These are phyloP conservation scores for Scutellaria barbata DNA, from an alignment of 257 asterid species.

Conservation along the genomic window DNA sequence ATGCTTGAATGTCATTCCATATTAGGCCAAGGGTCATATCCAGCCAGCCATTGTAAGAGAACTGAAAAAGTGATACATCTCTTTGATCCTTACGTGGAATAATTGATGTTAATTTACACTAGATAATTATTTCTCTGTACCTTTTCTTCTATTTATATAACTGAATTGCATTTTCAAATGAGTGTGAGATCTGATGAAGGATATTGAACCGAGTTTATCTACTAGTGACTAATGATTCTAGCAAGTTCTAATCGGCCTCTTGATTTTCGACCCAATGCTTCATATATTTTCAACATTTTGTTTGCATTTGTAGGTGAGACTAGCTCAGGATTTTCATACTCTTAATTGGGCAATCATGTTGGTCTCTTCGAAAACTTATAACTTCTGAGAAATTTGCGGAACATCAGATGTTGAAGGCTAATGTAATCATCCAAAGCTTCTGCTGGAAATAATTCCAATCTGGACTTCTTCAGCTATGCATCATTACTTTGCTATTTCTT, in stretches of 20 bases:
- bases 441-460: constrained; percentile 16
- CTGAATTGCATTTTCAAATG: not conserved
- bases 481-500: not conserved
- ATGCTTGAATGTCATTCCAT: not conserved
- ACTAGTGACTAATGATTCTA: too few species aligned
- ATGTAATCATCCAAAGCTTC: not conserved
- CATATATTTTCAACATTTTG: not conserved
- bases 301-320: not conserved
- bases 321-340: not conserved
- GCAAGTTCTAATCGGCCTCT: not conserved
- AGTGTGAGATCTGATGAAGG: not conserved
- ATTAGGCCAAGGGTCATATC: not conserved
- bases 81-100: too few species aligned
- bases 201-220: not conserved
- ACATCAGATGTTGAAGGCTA: not conserved
- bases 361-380: not conserved
- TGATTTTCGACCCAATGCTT: not conserved
- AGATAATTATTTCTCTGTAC: too few species aligned
- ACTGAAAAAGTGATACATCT: not conserved
- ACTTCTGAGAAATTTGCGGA: not conserved
- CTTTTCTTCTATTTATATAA: not conserved
- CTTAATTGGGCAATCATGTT: not conserved
- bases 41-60: not conserved
- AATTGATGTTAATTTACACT: too few species aligned
- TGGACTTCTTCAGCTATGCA: not conserved